Evolutionary conservation across 2,329 filamentous ascomycete genomes (phyloP).

Genomic region (Arachnopeziza araneosa): DNA sequence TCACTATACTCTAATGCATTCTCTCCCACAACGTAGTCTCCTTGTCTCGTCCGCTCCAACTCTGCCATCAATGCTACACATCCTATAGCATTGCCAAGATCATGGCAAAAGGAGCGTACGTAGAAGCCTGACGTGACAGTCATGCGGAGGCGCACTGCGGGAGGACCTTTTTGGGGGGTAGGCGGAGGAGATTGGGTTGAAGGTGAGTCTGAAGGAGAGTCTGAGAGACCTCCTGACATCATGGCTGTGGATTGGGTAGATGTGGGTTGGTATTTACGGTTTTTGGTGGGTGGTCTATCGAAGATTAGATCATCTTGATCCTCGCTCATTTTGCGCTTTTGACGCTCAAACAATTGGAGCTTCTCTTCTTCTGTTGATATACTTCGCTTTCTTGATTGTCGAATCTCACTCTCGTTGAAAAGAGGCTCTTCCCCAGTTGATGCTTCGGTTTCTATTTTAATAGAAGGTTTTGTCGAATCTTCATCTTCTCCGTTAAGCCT

Average conservation of each 20-base stretch:
- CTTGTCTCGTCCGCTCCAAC: conserved; percentile 75
- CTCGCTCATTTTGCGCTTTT: conserved; percentile 29
- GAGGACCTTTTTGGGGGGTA: conserved; percentile 46
- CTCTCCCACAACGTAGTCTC: conserved; percentile 66
- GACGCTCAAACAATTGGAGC: conserved; percentile 25
- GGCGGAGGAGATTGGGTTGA: not conserved
- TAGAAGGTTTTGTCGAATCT: not conserved
- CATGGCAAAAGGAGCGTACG: conserved; percentile 87
- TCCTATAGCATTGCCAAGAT: conserved; percentile 75
- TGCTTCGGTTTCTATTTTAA: not conserved
- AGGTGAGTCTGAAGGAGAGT: not conserved
- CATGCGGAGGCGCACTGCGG: conserved; percentile 80
- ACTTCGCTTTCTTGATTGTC: conserved; percentile 22
- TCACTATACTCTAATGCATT: conserved; percentile 78
- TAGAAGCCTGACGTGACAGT: conserved; percentile 96
- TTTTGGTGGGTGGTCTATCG: conserved; percentile 24
- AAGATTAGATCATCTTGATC: conserved; percentile 28
- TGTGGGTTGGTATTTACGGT: conserved; percentile 9
- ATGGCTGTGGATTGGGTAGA: conserved; percentile 8
- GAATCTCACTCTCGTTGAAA: not conserved
- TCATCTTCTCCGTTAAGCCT: not conserved
- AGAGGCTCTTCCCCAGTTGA: not conserved
- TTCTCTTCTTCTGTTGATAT: conserved; percentile 29
- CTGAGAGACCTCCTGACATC: conserved; percentile 28
- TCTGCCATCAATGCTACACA: conserved; percentile 84